Evolutionary conservation across 176 grass and related monocot genomes (phyloP).

Genomic region (Hordeum vulgare): MorexV3_pseudomolecules_assembly NC_058520.1:2214538-2215037

Average conservation of each 20-base stretch:
- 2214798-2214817: constrained; percentile 53
- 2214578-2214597: constrained; percentile 64
- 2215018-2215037: constrained; percentile 15
- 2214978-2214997: constrained; percentile 73
- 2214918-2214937: constrained; percentile 92
- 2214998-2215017: constrained; percentile 16
- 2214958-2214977: constrained; percentile 55
- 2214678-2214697: background rate
- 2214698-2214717: background rate
- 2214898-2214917: constrained; percentile 73
- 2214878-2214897: constrained; percentile 65
- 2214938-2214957: constrained; percentile 51
- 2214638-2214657: background rate
- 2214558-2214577: constrained; percentile 92
- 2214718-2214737: background rate
- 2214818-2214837: constrained; percentile 60
- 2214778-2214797: constrained; percentile 30
- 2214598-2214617: constrained; percentile 73
- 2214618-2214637: constrained; percentile 48
- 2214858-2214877: constrained; percentile 57
- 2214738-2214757: background rate
- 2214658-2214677: background rate
- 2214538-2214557: constrained; percentile 41
- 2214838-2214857: constrained; percentile 74
- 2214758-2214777: background rate